Percentiles rank a stretch among this genome's conserved stretches.
These are phyloP conservation scores for Podosphaera fusca DNA, from an alignment of 2,329 filamentous ascomycete genomes.

Conservation along the genomic window DNA sequence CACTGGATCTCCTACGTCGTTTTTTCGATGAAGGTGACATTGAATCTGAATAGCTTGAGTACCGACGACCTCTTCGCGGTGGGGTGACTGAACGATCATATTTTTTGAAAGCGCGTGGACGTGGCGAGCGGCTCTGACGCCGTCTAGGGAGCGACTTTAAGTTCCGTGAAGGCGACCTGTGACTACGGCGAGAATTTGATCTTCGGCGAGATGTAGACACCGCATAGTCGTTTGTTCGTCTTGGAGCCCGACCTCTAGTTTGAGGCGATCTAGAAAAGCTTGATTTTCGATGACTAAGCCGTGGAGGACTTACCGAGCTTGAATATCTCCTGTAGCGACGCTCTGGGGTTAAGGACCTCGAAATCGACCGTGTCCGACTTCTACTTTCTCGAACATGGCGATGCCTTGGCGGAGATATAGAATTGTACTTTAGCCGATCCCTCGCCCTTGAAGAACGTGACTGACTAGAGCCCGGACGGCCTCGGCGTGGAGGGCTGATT, in stretches of 20 bases:
- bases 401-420: neutral
- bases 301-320: slow-evolving; percentile 7
- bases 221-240: neutral
- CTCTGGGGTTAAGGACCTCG: slow-evolving; percentile 8
- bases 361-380: neutral
- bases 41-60: neutral
- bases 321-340: slow-evolving; percentile 7
- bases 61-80: slow-evolving; percentile 2
- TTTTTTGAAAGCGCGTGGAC: too few species aligned
- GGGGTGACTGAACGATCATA: slow-evolving; percentile 5
- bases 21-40: neutral
- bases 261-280: slow-evolving; percentile 7
- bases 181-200: too few species aligned
- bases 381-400: neutral
- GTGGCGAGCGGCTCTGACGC: too few species aligned
- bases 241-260: neutral
- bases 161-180: too few species aligned
- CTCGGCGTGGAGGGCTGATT: slow-evolving; percentile 7
- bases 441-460: slow-evolving; percentile 10
- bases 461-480: slow-evolving; percentile 6
- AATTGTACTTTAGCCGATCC: neutral
- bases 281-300: slow-evolving; percentile 5
- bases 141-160: too few species aligned
- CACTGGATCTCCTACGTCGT: neutral
- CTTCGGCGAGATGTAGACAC: too few species aligned